These are phyloP conservation scores for Tuber umbilicatum DNA, from an alignment of 495 filamentous ascomycete genomes.

Conservation along the genomic window DNA sequence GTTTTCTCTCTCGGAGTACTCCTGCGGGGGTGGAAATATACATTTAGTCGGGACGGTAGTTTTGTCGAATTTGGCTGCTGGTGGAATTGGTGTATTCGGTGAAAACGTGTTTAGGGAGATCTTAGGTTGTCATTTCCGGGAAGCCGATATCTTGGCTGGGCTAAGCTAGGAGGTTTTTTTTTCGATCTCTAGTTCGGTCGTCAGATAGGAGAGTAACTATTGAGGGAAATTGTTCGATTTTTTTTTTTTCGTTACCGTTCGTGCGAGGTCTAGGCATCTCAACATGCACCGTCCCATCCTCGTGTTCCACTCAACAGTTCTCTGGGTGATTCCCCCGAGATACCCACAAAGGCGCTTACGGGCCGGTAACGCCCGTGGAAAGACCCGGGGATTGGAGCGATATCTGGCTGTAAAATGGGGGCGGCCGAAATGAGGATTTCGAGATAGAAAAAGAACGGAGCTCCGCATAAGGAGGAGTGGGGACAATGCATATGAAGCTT, in stretches of 20 bases:
- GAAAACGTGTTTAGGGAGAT: neutral
- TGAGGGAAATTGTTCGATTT: neutral
- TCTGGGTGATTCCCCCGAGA: neutral
- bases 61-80: neutral
- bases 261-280: neutral
- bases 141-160: neutral
- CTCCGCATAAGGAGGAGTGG: neutral
- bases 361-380: neutral
- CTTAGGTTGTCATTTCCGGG: neutral
- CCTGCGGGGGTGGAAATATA: neutral
- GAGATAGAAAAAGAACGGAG: neutral
- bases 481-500: neutral
- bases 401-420: neutral
- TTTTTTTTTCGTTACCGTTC: neutral
- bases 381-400: neutral
- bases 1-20: neutral
- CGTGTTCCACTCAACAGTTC: neutral
- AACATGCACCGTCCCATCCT: neutral
- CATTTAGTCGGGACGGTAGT: neutral
- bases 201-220: neutral
- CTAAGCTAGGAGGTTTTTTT: neutral
- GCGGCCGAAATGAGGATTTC: neutral
- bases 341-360: neutral
- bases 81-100: neutral
- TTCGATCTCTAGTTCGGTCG: neutral